Evolutionary conservation across 2,329 filamentous ascomycete genomes (phyloP).

Genomic region (Cryoendolithus antarcticus): DNA sequence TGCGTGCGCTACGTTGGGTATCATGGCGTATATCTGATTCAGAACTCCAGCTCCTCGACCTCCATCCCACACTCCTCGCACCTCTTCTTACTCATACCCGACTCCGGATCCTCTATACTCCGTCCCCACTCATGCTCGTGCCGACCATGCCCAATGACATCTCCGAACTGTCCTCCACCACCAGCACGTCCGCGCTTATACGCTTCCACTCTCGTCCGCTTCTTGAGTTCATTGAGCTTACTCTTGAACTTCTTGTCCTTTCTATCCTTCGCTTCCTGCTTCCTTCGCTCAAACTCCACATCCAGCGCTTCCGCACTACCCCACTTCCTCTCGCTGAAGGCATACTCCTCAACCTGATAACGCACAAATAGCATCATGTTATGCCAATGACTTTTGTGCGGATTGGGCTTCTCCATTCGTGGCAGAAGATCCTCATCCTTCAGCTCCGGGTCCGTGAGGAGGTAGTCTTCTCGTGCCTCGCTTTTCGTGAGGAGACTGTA

Average conservation of each 20-base stretch:
- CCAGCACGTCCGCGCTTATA: slow-evolving; percentile 59
- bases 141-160: slow-evolving; percentile 53
- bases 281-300: slow-evolving; percentile 71
- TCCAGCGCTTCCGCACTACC: slow-evolving; percentile 75
- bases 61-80: slow-evolving; percentile 56
- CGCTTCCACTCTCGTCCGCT: slow-evolving; percentile 81
- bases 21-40: slow-evolving; percentile 10
- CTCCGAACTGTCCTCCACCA: slow-evolving; percentile 54
- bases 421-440: slow-evolving; percentile 76
- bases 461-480: slow-evolving; percentile 87
- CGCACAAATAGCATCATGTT: slow-evolving; percentile 98
- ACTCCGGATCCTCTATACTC: slow-evolving; percentile 45
- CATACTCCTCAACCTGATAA: slow-evolving; percentile 89
- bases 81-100: slow-evolving; percentile 67
- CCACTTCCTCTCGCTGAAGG: slow-evolving; percentile 74
- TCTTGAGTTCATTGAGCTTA: slow-evolving; percentile 82
- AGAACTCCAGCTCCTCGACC: slow-evolving; percentile 54
- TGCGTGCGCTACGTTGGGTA: slow-evolving; percentile 5
- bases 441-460: slow-evolving; percentile 90
- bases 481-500: slow-evolving; percentile 95
- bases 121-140: slow-evolving; percentile 83
- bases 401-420: slow-evolving; percentile 79
- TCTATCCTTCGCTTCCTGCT: slow-evolving; percentile 65
- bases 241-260: slow-evolving; percentile 88
- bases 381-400: slow-evolving; percentile 91